Percentiles rank a stretch among this genome's conserved stretches.
phyloP scores from a whole-genome alignment of 495 filamentous ascomycete genomes.

The Penicillium crystallinum region DNA sequence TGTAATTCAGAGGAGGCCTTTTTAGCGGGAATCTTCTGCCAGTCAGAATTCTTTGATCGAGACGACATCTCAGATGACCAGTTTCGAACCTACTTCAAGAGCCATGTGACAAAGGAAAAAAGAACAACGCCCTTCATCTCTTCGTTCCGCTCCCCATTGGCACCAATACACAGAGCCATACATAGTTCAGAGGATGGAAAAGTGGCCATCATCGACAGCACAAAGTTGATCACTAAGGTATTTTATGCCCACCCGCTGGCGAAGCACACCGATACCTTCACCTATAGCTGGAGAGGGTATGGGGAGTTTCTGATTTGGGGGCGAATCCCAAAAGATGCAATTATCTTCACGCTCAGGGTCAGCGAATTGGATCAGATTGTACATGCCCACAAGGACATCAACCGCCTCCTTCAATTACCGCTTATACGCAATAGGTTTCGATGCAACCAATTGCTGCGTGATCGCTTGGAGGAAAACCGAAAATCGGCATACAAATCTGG shows the following conservation, averaged over 20 bases:
- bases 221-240: constrained; percentile 16
- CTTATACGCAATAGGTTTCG: neutral
- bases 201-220: constrained; percentile 26
- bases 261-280: constrained; percentile 13
- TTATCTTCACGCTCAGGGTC: constrained; percentile 24
- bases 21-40: constrained; percentile 25
- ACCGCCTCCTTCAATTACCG: constrained; percentile 20
- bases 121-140: constrained; percentile 33
- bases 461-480: neutral
- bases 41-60: constrained; percentile 1
- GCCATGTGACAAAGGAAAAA: constrained; percentile 19
- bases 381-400: constrained; percentile 14
- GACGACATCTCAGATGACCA: constrained; percentile 9
- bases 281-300: constrained; percentile 20
- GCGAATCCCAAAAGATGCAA: constrained; percentile 13
- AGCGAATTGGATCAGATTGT: constrained; percentile 16
- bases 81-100: constrained; percentile 19
- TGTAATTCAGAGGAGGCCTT: constrained; percentile 20
- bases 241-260: constrained; percentile 26
- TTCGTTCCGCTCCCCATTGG: constrained; percentile 15
- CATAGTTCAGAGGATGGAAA: constrained; percentile 17
- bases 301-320: constrained; percentile 36
- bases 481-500: neutral
- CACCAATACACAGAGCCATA: constrained; percentile 32
- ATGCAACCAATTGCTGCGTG: neutral